Conservation (phyloP, 2,329 filamentous ascomycete genomes). For the Onygenales sp. region DNA sequence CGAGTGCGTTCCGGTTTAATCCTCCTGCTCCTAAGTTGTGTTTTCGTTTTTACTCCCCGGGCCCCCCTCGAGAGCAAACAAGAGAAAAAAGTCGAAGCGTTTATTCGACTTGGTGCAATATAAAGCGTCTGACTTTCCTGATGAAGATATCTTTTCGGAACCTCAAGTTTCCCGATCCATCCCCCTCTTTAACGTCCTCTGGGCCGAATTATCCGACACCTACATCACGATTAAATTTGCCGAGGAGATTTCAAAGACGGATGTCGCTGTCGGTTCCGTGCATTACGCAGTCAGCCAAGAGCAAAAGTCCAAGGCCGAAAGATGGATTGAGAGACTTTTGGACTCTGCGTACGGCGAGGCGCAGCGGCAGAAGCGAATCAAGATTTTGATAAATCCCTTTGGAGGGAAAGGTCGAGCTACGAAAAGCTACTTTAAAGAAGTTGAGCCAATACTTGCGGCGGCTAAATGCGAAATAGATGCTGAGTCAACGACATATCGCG, state of each 20-base stretch:
- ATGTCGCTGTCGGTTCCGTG: conserved; percentile 52
- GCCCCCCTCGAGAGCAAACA: too few relatives aligned
- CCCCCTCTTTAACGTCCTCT: conserved; percentile 74
- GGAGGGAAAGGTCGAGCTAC: conserved; percentile 71
- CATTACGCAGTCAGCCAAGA: conserved; percentile 51
- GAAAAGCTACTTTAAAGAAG: conserved; percentile 63
- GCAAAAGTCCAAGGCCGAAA: conserved; percentile 38
- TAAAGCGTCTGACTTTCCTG: not conserved
- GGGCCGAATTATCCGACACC: conserved; percentile 56
- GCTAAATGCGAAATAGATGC: conserved; percentile 69
- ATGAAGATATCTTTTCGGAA: conserved; percentile 19
- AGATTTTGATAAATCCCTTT: conserved; percentile 84
- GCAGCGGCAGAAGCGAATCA: conserved; percentile 64
- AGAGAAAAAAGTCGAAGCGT: too few relatives aligned
- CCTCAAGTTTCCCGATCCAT: conserved; percentile 50
- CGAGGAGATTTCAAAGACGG: conserved; percentile 46
- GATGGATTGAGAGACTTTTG: conserved; percentile 58
- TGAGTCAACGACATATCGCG: conserved; percentile 58
- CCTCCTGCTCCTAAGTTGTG: not conserved
- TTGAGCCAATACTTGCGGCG: conserved; percentile 73
- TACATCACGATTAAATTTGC: conserved; percentile 67
- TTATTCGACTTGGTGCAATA: not conserved
- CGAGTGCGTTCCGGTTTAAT: conserved; percentile 30
- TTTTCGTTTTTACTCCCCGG: not conserved
- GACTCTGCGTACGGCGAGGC: conserved; percentile 60